Percentiles rank a stretch among this genome's conserved stretches.
Conservation (phyloP, 306 rosid species). For the Acacia crassicarpa region DNA sequence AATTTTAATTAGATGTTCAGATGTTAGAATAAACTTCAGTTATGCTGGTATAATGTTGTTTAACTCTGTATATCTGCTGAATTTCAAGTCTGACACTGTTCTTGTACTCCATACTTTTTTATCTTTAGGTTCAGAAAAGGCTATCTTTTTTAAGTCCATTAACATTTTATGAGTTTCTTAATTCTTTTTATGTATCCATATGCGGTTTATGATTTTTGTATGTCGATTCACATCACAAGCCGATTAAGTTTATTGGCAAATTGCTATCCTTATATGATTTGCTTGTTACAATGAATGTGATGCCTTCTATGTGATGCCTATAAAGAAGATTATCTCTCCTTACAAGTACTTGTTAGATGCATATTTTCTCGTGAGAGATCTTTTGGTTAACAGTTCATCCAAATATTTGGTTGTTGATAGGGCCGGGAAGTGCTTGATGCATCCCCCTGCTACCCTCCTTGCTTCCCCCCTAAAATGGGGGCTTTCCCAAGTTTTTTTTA, state of each 20-base stretch:
- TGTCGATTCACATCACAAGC: neutral
- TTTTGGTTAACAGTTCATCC: too few relatives aligned
- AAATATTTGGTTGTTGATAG: too few relatives aligned
- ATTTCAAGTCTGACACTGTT: neutral
- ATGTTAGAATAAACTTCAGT: neutral
- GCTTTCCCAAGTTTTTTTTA: too few relatives aligned
- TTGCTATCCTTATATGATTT: neutral
- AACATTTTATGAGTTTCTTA: neutral
- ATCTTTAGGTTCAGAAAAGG: neutral
- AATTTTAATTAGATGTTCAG: neutral
- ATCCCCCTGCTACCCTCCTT: too few relatives aligned
- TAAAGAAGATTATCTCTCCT: neutral
- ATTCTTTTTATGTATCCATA: neutral
- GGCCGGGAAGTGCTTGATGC: too few relatives aligned
- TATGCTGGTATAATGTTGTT: neutral
- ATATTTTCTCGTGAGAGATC: neutral
- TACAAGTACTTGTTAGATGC: neutral
- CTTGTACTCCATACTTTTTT: neutral
- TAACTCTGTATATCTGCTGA: neutral
- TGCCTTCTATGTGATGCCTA: neutral
- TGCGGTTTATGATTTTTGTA: neutral
- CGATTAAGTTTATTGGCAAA: neutral
- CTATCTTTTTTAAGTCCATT: neutral
- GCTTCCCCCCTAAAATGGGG: too few relatives aligned
- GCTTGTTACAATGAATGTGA: neutral